Evolutionary conservation across 257 asterid species (phyloP).

Genomic region (Lavandula angustifolia): DNA sequence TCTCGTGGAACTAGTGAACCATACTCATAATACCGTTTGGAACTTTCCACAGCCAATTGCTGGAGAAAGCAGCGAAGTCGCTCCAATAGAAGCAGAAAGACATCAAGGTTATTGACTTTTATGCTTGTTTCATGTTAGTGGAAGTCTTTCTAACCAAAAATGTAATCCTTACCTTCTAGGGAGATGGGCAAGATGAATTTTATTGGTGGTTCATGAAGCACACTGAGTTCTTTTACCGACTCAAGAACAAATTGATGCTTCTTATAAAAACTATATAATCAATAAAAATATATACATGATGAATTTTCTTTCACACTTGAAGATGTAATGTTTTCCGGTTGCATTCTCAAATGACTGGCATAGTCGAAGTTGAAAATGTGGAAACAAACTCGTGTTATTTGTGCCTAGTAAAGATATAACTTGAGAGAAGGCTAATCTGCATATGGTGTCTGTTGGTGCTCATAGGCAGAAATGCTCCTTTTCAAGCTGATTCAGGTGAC

Average conservation of each 20-base stretch:
- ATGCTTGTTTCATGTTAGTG: background rate
- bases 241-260: constrained; percentile 12
- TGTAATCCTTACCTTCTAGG: background rate
- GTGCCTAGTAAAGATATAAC: constrained; percentile 2
- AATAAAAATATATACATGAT: constrained; percentile 11
- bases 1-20: constrained; percentile 18
- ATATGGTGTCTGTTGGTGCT: constrained; percentile 29
- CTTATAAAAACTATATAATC: constrained; percentile 1
- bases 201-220: constrained; percentile 13
- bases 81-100: constrained; percentile 55
- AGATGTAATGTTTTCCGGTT: constrained; percentile 5
- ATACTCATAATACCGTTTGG: constrained; percentile 17
- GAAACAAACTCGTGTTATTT: background rate
- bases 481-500: constrained; percentile 59
- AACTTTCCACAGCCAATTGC: constrained; percentile 59
- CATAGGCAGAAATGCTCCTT: constrained; percentile 54
- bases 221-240: background rate
- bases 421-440: constrained; percentile 27
- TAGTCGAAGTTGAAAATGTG: background rate
- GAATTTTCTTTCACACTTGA: background rate
- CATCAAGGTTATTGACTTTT: constrained; percentile 63
- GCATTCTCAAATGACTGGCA: constrained; percentile 4
- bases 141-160: constrained; percentile 2
- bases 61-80: constrained; percentile 84
- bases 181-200: background rate